Evolutionary conservation across 2,329 filamentous ascomycete species (phyloP), one percentile per base, ranked within the genome.

Genomic region (Fusarium nodosum): DNA sequence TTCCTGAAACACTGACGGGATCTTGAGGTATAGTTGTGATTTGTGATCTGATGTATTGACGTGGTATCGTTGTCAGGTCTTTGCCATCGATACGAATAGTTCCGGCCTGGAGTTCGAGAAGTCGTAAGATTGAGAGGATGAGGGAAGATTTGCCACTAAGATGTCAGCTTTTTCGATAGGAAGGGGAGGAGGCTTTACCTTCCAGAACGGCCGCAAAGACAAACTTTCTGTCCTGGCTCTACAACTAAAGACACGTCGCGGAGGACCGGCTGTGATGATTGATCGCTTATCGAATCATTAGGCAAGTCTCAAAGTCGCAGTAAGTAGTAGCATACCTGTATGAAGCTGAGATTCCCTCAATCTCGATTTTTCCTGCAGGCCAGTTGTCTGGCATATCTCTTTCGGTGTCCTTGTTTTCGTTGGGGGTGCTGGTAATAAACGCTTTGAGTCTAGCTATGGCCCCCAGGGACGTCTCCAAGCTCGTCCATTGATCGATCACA

Each of bases 181-280:
- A 15, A 12, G 5, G 4, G 6, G 4, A 7, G 0, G 6, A 9
- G 1, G 1, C 1, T 22, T 22, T 55, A 60, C 67, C 67, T 69
- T 38, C 85, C 85, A 8, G 82, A 86, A 0, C 85, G 82, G 4
- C 86, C 86, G 53, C 83, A 85, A 8, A 87, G 78, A 8, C 81
- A 84, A 6, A 87, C 76, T 41, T 84, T 85, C 61, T 83, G 78
- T 0, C 84, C 83, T 0, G 80, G 72, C 6, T 71, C 42, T 7
- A 77, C 59, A 0, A 36, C 41, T 2, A 78, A 56, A 7, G 69
- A 69, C 4, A 76, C 47, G 3, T 70, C 48, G 0, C 50, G 50
- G 0, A 78, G 30, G 1, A 75, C 69, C 1, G 67, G 53, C 5
- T 55, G 47, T 0, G 67, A 57, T 6, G 67, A 57, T 6, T 68